Conservation (phyloP, 768 basidiomycete species). For the Mrakia blollopis region DNA sequence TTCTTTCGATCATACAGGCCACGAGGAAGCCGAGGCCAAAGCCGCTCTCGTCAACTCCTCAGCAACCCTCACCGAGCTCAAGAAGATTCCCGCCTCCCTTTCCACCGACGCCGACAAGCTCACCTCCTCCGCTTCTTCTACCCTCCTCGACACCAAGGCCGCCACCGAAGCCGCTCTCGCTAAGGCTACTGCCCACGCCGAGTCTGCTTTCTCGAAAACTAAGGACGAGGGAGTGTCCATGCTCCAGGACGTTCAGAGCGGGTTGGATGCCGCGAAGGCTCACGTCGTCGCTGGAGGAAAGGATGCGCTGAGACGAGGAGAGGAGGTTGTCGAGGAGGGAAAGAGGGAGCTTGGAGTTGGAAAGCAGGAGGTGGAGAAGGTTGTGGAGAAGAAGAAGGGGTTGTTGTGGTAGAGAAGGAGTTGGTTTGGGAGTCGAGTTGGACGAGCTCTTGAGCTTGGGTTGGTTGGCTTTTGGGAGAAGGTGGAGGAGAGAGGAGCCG, state of each 20-base stretch:
- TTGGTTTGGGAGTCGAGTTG: neutral
- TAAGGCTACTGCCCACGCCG: conserved; percentile 8
- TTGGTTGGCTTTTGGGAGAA: neutral
- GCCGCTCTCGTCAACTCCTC: conserved; percentile 32
- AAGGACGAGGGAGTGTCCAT: conserved; percentile 13
- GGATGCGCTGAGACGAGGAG: conserved; percentile 19
- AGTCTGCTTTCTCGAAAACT: conserved; percentile 10
- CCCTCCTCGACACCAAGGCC: conserved; percentile 18
- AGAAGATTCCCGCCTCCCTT: neutral
- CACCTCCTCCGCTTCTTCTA: neutral
- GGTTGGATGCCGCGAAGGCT: conserved; percentile 5
- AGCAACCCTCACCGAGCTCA: conserved; percentile 6
- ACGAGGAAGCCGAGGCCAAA: conserved; percentile 40
- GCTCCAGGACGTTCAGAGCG: neutral
- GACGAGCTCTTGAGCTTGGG: neutral
- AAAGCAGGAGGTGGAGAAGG: conserved; percentile 19
- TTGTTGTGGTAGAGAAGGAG: conserved; percentile 17
- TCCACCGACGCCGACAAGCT: conserved; percentile 10
- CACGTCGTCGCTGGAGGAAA: conserved; percentile 14
- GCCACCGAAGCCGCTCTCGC: neutral
- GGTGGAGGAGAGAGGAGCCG: neutral
- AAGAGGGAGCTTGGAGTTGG: conserved; percentile 19
- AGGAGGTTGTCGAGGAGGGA: conserved; percentile 27
- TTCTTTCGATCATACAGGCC: neutral
- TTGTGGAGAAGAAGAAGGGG: conserved; percentile 30